These are phyloP conservation scores for Paecilomyces niveus DNA, from an alignment of 2,329 filamentous ascomycete genomes.

Conservation along the genomic window DNA sequence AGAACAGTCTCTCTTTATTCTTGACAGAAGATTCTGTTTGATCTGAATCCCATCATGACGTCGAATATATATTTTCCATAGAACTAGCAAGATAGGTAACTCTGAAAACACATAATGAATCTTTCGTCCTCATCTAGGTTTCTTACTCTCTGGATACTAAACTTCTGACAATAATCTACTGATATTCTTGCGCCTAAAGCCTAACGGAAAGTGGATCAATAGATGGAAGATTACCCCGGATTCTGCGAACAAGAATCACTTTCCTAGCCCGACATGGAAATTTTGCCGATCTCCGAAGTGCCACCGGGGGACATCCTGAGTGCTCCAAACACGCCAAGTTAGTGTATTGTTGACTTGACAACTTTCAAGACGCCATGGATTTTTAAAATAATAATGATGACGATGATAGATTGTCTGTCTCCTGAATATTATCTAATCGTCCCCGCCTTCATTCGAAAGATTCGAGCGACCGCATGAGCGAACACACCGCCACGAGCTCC, in stretches of 20 bases:
- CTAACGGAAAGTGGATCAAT: neutral
- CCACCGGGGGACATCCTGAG: neutral
- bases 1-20: too few relatives aligned
- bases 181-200: neutral
- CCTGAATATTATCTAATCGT: neutral
- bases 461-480: neutral
- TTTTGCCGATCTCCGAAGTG: neutral
- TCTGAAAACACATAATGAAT: neutral
- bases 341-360: neutral
- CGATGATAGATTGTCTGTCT: neutral
- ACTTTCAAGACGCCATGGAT: neutral
- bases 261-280: neutral
- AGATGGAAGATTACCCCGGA: neutral
- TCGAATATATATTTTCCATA: neutral
- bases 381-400: neutral
- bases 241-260: neutral
- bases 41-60: neutral
- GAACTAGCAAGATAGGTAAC: neutral
- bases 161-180: neutral
- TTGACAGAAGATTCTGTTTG: neutral
- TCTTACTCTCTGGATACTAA: neutral
- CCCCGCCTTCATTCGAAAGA: neutral
- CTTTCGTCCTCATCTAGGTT: neutral
- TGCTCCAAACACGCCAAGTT: neutral
- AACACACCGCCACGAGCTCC: neutral